A percentile compares a stretch with the other conserved stretches of the same genome.
phyloP scores from a whole-genome alignment of 495 filamentous ascomycete genomes.

The Pseudomonodictys pantanalensis region DNA sequence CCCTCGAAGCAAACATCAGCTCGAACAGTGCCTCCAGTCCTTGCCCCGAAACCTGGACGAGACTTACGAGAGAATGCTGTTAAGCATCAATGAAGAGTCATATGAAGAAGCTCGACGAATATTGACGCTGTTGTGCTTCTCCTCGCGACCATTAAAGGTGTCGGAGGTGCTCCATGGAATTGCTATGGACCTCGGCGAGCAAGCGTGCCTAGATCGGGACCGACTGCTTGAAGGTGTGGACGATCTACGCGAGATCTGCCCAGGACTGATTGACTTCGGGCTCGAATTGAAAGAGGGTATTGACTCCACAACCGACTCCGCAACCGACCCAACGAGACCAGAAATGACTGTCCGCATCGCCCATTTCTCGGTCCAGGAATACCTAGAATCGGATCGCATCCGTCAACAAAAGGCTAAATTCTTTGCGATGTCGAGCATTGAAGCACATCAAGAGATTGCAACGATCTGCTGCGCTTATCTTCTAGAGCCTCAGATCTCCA shows the following conservation, averaged over 20 bases:
- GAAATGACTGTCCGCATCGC: conserved; percentile 35
- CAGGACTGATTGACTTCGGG: conserved; percentile 36
- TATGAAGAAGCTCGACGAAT: conserved; percentile 36
- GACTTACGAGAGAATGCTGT: conserved; percentile 43
- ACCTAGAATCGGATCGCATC: conserved; percentile 43
- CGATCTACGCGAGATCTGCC: conserved; percentile 30
- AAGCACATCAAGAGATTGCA: conserved; percentile 38
- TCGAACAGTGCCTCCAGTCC: conserved; percentile 36
- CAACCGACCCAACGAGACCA: conserved; percentile 1
- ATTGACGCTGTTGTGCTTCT: conserved; percentile 40
- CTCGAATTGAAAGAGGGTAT: neutral
- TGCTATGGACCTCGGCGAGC: conserved; percentile 30
- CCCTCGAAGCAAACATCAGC: conserved; percentile 29
- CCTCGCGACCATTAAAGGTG: conserved; percentile 36
- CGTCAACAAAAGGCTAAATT: conserved; percentile 27
- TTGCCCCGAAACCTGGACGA: conserved; percentile 42
- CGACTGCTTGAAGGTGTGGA: neutral
- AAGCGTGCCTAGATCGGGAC: neutral
- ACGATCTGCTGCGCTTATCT: conserved; percentile 41
- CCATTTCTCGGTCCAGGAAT: conserved; percentile 47
- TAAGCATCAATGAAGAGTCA: conserved; percentile 32
- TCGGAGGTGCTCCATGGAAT: conserved; percentile 39
- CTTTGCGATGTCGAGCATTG: conserved; percentile 30
- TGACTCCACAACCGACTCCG: no score
- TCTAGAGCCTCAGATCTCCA: conserved; percentile 34